Evolutionary conservation across 768 basidiomycete genomes (phyloP), one percentile per base, ranked within the genome.

Genomic region (Mycena galopus): DNA sequence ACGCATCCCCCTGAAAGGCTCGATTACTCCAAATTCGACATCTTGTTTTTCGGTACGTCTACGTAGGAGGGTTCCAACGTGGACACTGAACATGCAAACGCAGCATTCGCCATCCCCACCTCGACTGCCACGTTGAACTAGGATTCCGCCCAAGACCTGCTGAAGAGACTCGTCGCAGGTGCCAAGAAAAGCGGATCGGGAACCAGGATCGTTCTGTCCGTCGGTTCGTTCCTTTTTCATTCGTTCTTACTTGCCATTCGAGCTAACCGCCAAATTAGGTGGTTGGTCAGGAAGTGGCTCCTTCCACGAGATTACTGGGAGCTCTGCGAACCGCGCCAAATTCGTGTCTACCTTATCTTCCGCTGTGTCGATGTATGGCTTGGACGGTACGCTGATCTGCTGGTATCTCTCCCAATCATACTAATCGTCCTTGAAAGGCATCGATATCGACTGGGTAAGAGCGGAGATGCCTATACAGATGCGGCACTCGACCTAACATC

Each of bases 101-200:
- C 27, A 74, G 89, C 90, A 16, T 91, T 90, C 73, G 89, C 87
- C 29, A 82, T 88, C 30, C 88, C 89, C 23, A 87, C 85, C 62
- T 86, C 86, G 33, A 82, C 84, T 61, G 78, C 77, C 72, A 81
- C 79, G 12, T 78, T 90, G 44, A 76, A 80, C 30, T 87, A 85
- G 80, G 86, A 87, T 67, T 74, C 77, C 50, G 82, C 85, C 82
- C 83, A 81, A 27, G 78, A 81, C 11, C 80, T 88, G 30, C 81
- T 91, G 33, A 80, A 80, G 66, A 78, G 85, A 39, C 81, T 89
- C 30, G 89, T 91, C 59, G 77, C 77, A 27, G 77, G 77, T 56
- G 89, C 85, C 1, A 88, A 88, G 75, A 83, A 80, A 11, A 84
- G 82, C 65, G 84, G 84, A 7, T 80, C 82, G 51, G 86, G 86